Evolutionary conservation across 805 yeast genomes (phyloP), one percentile per base, ranked within the genome.

Genomic region (Zygosaccharomyces siamensis): DNA sequence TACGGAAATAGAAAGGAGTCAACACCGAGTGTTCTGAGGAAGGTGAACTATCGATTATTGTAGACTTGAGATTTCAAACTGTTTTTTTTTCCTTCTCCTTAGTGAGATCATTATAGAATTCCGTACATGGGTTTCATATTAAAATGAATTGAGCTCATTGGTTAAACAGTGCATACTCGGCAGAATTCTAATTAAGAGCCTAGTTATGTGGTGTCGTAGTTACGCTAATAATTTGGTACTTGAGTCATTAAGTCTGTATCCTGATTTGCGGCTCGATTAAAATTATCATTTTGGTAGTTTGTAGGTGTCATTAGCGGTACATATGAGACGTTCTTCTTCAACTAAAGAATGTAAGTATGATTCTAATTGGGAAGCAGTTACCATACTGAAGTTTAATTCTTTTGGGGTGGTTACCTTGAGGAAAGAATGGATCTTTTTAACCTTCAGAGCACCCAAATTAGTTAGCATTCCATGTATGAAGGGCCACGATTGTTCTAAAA

Each of bases 391-490:
- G 7, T 57, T 54, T 16, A 68, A 63, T 16, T 78, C 82, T 46
- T 70, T 72, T 2, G 86, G 85, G 1, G 78, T 78, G n/a, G 80
- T 70, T 66, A 78, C 73, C 33, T 68, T 69, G 49, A 82, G 62
- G 54, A 82, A 78, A 14, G 77, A 71, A 48, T 79, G 81, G 28
- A 83, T 76, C 50, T 77, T 70, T 11, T 67, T 72, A 4, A 71
- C 59, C 2, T 79, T 76, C 53, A 79, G 59, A 1, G 75, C 56
- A 0, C 82, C 84, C 39, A 80, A 64, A 51, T 81, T 82, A 3
- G 77, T 77, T 23, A 82, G 64, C 80, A 82, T 80, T 3, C 80
- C 81, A 14, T 61, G 63, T 26, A 83, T 72, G 55, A 74, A 78
- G 0, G 83, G 77, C 74, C 76, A 72, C 49, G 67, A 70, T 11